Base-by-base conservation (phyloP, 2,329 filamentous ascomycete genomes). In the Clonostachys sp. region DNA sequence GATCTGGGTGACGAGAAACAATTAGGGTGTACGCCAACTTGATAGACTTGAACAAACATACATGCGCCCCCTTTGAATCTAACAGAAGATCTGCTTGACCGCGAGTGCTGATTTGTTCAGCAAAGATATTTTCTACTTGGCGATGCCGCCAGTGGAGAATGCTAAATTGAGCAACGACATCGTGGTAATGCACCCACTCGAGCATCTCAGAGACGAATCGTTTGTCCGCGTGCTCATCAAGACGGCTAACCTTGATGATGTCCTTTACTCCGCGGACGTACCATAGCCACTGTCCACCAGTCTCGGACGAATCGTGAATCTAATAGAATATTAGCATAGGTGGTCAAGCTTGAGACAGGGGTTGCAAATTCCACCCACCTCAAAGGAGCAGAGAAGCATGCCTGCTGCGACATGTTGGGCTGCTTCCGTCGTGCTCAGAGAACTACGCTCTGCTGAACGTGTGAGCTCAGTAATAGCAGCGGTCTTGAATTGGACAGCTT, bases 321-420 rank as follows among this genome's bases (percentile, higher is more conserved):
- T 61, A 12, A 5, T 6, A 8, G 9, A 10, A 10, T 30, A 30
- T 30, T 30, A 10, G 24, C 24, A 30, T 30, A 30, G 10, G 24
- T 10, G 24, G 9, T 10, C 8, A 30, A 30, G 9, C 24, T 9
- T 30, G 24, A 10, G 8, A 30, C 24, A 10, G 8, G 6, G 4
- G 24, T 30, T 30, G 24, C 24, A 30, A 30, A 4, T 30, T 30
- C 9, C 9, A 48, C 53, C 41, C 18, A 61, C 60, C 51, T 64
- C 62, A 34, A 60, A 61, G 4, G 54, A 50, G 30, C 56, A 57
- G 2, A 64, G 49, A 7, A 62, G 45, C 60, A 64, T 63, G n/a
- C 52, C 59, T 4, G 61, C 51, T 13, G 60, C 58, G 10, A 62
- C 50, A 39, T 63, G 61, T 16, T 59, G 61, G 16, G 55, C 45